These are phyloP conservation scores for Mycena galericulata DNA, from an alignment of 768 basidiomycete genomes.

Conservation along the genomic window DNA sequence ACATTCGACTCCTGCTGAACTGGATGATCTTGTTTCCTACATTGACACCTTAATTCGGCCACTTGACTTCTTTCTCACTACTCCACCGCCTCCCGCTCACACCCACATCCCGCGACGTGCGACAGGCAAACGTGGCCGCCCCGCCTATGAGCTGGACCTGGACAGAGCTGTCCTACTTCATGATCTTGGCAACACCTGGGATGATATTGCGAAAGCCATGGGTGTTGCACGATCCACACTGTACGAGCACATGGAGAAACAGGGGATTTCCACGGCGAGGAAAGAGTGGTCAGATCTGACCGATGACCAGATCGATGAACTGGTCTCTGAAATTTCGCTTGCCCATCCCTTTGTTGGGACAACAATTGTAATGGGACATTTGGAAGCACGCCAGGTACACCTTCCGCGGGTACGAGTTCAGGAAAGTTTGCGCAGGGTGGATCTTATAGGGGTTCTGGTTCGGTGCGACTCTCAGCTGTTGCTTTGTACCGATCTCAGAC, in stretches of 20 bases:
- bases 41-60: background rate
- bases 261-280: background rate
- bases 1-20: background rate
- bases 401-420: background rate
- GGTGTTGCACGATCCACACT: background rate
- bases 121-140: background rate
- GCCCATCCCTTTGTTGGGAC: too few relatives aligned
- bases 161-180: background rate
- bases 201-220: background rate
- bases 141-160: background rate
- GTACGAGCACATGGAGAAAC: background rate
- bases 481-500: background rate
- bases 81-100: background rate
- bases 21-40: background rate
- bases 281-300: background rate
- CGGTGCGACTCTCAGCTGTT: background rate
- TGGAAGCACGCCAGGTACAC: too few relatives aligned
- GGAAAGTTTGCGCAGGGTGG: slow-evolving; percentile 9
- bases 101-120: background rate
- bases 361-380: too few relatives aligned
- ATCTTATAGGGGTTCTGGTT: background rate
- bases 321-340: too few relatives aligned
- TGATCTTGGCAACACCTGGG: slow-evolving; percentile 3
- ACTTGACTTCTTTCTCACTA: background rate
- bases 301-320: background rate